These are phyloP conservation scores for Zygosaccharomyces sapae DNA, from an alignment of 1,139 yeast species.

Conservation along the genomic window DNA sequence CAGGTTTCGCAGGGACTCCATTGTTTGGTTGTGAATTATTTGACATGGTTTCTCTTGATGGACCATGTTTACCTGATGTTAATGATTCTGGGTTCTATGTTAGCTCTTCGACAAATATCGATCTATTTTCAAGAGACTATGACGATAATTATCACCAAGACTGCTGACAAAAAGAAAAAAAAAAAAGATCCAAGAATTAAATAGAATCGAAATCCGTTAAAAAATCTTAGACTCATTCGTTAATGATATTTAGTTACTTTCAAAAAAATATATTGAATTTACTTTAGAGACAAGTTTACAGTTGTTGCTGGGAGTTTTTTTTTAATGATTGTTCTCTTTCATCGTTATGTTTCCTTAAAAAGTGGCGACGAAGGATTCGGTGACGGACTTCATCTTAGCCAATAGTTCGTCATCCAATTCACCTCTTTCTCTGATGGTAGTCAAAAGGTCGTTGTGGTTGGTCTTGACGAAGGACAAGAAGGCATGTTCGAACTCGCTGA, in stretches of 20 bases:
- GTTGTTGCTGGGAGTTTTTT: background rate
- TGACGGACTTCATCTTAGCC: conserved; percentile 82
- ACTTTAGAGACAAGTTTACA: conserved; percentile 9
- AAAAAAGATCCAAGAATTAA: background rate
- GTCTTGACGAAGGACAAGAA: conserved; percentile 90
- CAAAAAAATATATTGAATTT: conserved; percentile 4
- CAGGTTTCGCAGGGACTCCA: conserved; percentile 14
- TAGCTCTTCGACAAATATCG: background rate
- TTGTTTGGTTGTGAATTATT: conserved; percentile 5
- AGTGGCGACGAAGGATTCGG: conserved; percentile 89
- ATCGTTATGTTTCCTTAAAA: conserved; percentile 43
- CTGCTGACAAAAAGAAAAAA: conserved; percentile 1
- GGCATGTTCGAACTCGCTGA: conserved; percentile 87
- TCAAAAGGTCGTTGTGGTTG: conserved; percentile 78
- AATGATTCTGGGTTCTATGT: background rate
- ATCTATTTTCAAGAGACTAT: background rate
- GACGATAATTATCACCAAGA: too few species aligned
- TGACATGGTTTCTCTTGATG: background rate
- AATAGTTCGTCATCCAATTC: conserved; percentile 83
- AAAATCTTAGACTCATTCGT: conserved; percentile 8
- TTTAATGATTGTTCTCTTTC: background rate
- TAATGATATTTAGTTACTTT: conserved; percentile 8
- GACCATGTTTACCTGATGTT: background rate
- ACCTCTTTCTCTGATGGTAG: conserved; percentile 84
- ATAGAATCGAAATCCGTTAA: conserved; percentile 3